Evolutionary conservation across 2,329 filamentous ascomycete species (phyloP), one percentile per base, ranked within the genome.

Genomic region (Paraphaeosphaeria minitans): DNA sequence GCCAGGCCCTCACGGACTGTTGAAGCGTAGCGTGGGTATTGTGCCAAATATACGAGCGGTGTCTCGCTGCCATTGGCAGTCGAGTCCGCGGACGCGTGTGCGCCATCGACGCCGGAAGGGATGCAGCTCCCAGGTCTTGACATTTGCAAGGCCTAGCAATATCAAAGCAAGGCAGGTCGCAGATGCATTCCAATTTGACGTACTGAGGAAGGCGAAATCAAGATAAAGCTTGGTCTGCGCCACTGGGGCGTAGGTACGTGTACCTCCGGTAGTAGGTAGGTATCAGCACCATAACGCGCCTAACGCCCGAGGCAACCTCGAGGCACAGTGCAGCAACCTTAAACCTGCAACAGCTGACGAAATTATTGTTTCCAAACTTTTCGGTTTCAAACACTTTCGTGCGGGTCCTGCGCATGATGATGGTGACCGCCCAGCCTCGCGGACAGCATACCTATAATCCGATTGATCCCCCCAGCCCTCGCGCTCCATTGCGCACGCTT

Each of bases 381-480:
- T 14, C 35, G 14, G 27, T 24, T 22, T 4, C 16, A 8, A 22
- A 21, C 21, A 50, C 29, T 37, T 22, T 7, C 29, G 29, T n/a
- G 29, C 31, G 31, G 31, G 29, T 21, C 47, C 19, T 14, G 33
- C 21, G 31, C 48, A 27, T 42, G 8, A 31, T 31, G 5, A 39
- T 41, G 21, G 3, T 10, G 12, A 5, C 13, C 3, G 24, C 50
- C 33, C 35, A 43, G 50, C 50, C 50, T 53, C 50, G 24, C 50
- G 50, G 50, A 53, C 37, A 43, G 50, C 37, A 43, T 53, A n/a
- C n/a, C n/a, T n/a, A 43, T 53, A 53, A 43, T 31, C 14, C 31
- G 50, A 43, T 43, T 53, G 50, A 53, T 53, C 50, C 37, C 50
- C 35, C 48, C 29, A n/a, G 24, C 19, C 39, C 33, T 39, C 21